Percentiles rank a stretch among this genome's conserved stretches.
These are phyloP conservation scores for Hygrophoropsis aurantiaca DNA, from an alignment of 768 basidiomycete genomes.

Conservation along the genomic window DNA sequence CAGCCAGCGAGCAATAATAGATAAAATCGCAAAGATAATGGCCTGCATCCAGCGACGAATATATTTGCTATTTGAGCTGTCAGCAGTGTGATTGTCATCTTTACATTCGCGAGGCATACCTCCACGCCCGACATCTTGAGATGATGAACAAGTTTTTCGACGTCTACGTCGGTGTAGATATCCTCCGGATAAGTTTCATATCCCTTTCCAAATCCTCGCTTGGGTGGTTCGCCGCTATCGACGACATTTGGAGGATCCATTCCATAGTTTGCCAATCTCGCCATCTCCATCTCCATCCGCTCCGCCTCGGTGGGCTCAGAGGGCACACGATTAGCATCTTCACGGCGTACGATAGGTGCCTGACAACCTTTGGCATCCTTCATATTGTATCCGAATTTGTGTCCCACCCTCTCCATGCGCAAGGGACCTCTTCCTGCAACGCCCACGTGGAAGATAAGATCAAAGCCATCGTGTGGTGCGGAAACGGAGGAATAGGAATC, in stretches of 20 bases:
- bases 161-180: slow-evolving; percentile 35
- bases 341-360: slow-evolving; percentile 43
- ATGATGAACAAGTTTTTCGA: slow-evolving; percentile 34
- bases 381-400: slow-evolving; percentile 69
- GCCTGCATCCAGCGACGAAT: slow-evolving; percentile 73
- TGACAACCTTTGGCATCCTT: slow-evolving; percentile 61
- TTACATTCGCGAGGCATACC: slow-evolving; percentile 20
- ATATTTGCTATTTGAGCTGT: slow-evolving; percentile 50
- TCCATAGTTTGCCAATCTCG: slow-evolving; percentile 22
- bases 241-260: slow-evolving; percentile 19
- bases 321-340: slow-evolving; percentile 19
- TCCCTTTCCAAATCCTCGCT: slow-evolving; percentile 36
- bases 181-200: slow-evolving; percentile 37
- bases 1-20: slow-evolving; percentile 75
- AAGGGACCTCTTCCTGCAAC: slow-evolving; percentile 64
- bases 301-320: slow-evolving; percentile 23
- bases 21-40: slow-evolving; percentile 78
- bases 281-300: slow-evolving; percentile 23
- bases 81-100: slow-evolving; percentile 5
- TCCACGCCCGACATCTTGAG: slow-evolving; percentile 31
- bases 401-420: slow-evolving; percentile 62
- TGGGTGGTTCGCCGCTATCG: slow-evolving; percentile 28
- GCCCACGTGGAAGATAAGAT: slow-evolving; percentile 72
- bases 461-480: slow-evolving; percentile 49
- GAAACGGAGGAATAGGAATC: slow-evolving; percentile 42